These are phyloP conservation scores for Colletotrichum cuscutae DNA, from an alignment of 2,329 filamentous ascomycete species.

Conservation along the genomic window DNA sequence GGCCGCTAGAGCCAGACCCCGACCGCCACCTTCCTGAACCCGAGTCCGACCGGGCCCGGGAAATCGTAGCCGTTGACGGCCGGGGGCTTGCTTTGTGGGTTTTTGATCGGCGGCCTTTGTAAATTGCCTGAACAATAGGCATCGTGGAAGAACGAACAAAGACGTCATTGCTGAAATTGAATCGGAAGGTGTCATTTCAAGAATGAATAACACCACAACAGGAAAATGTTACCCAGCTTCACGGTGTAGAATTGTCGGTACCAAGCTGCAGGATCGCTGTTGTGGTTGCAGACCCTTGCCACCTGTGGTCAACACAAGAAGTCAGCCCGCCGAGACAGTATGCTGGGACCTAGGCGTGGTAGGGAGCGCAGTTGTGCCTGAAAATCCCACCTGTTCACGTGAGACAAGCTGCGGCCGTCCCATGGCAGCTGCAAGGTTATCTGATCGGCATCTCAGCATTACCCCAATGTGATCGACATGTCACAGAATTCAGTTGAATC, in stretches of 20 bases:
- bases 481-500: not conserved
- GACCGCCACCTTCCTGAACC: not conserved
- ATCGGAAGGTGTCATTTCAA: not conserved
- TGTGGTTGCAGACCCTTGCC: not conserved
- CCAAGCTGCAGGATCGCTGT: not conserved
- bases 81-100: not conserved
- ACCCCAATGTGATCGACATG: conserved; percentile 21
- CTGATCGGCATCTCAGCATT: conserved; percentile 19
- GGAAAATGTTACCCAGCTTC: not conserved
- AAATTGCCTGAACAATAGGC: not conserved
- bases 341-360: not conserved
- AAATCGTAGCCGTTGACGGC: not conserved
- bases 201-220: too few relatives aligned
- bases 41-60: conserved; percentile 10
- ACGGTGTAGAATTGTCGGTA: not conserved
- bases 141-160: not conserved
- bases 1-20: not conserved
- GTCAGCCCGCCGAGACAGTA: conserved; percentile 2
- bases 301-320: not conserved
- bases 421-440: conserved; percentile 33
- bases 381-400: conserved; percentile 15
- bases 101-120: not conserved
- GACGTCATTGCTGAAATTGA: not conserved
- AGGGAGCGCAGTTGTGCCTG: conserved; percentile 3
- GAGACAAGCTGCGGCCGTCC: conserved; percentile 18